Evolutionary conservation across 148 eudicot species (phyloP).

Genomic region (Fagopyrum tataricum): DNA sequence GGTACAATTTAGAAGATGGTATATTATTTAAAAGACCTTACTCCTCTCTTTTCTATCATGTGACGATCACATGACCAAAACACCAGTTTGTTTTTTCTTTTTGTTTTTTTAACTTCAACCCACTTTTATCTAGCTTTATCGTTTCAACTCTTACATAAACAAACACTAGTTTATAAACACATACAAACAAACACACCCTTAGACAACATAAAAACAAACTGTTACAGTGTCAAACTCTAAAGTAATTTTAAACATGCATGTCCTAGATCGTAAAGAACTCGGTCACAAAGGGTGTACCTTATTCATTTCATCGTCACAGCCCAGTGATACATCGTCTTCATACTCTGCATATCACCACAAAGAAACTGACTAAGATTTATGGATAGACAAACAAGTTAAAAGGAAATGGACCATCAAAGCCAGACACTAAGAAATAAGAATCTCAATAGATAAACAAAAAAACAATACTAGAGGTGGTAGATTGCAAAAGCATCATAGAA

Average conservation of each 20-base stretch:
- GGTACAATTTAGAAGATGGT: too few species aligned
- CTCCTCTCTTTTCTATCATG: too few species aligned
- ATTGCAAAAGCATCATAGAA: constrained; percentile 1
- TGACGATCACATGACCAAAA: too few species aligned
- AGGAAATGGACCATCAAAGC: neutral
- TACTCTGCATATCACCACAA: neutral
- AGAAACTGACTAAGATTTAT: neutral
- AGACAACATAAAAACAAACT: neutral
- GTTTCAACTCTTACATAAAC: too few species aligned
- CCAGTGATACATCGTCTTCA: constrained; percentile 1
- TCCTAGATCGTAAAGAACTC: neutral
- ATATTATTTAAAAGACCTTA: too few species aligned
- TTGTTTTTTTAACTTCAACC: too few species aligned
- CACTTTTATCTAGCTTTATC: too few species aligned
- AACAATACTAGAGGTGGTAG: neutral
- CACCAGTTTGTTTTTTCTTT: too few species aligned
- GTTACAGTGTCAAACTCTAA: neutral
- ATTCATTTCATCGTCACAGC: neutral
- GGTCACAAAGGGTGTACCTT: neutral
- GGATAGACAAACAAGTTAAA: neutral
- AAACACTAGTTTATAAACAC: too few species aligned
- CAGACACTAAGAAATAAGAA: neutral
- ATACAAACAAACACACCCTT: too few species aligned
- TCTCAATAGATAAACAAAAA: neutral
- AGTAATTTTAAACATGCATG: neutral